Percentiles rank a stretch among this genome's conserved stretches.
Conservation (phyloP, 208 protist species). For the Leishmania braziliensis region DNA sequence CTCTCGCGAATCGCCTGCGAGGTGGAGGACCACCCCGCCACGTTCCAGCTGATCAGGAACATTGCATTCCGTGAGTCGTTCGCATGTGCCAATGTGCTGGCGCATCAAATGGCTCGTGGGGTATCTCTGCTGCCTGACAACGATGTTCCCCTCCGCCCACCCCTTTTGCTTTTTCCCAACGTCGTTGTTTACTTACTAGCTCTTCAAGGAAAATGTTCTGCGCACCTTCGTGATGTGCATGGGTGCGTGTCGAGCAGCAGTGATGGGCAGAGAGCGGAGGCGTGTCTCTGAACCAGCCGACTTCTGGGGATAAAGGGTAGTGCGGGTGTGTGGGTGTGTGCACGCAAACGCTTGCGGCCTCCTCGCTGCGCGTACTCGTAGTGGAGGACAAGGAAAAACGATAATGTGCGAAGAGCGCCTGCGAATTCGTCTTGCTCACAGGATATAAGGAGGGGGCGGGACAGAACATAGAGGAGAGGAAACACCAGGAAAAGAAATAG, state of each 20-base stretch:
- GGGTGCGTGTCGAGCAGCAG: background rate
- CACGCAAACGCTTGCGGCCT: background rate
- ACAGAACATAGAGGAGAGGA: too few species aligned
- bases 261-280: background rate
- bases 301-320: background rate
- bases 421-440: background rate
- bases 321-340: background rate
- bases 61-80: constrained; percentile 24
- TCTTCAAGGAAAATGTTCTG: background rate
- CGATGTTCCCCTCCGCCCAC: too few species aligned
- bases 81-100: background rate
- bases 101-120: too few species aligned
- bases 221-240: background rate
- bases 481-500: background rate
- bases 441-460: background rate
- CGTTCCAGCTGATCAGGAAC: constrained; percentile 90
- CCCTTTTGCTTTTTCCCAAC: background rate
- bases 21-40: constrained; percentile 85
- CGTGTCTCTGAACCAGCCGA: background rate
- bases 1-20: constrained; percentile 63
- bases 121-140: background rate
- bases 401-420: too few species aligned
- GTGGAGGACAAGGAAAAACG: constrained; percentile 1
- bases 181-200: background rate
- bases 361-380: background rate